phyloP scores from a whole-genome alignment of 106 monocot species.

The Ottelia alismoides region DNA sequence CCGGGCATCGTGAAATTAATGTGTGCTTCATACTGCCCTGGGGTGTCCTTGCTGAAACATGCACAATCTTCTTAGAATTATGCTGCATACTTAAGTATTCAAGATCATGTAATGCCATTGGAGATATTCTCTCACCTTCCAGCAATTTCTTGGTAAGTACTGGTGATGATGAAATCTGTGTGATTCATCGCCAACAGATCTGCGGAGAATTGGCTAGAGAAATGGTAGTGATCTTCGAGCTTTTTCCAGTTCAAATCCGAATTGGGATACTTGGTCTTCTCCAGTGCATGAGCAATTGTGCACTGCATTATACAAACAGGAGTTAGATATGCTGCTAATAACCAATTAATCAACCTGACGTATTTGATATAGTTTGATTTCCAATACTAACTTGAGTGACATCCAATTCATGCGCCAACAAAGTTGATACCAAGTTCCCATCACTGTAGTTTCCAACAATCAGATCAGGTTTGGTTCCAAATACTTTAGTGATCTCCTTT shows the following conservation, averaged over 20 bases:
- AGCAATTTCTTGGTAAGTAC: constrained; percentile 3
- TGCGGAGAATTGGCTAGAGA: no score
- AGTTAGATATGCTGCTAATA: no score
- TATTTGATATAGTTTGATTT: no score
- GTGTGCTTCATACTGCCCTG: constrained; percentile 38
- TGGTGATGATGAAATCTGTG: constrained; percentile 3
- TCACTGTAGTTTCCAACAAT: constrained; percentile 69
- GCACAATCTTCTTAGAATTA: no score
- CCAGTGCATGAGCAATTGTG: constrained; percentile 22
- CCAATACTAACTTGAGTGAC: constrained; percentile 90
- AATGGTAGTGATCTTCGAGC: constrained; percentile 27
- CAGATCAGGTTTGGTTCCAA: constrained; percentile 74
- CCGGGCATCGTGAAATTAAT: constrained; percentile 45
- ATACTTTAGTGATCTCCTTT: constrained; percentile 42
- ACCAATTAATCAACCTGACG: no score
- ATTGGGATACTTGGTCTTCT: constrained; percentile 22
- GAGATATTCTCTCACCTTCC: no score
- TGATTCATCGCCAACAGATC: constrained; percentile 6
- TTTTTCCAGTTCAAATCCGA: constrained; percentile 25
- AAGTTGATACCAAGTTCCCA: constrained; percentile 29
- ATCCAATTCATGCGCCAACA: constrained; percentile 74
- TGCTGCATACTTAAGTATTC: no score
- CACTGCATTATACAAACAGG: no score
- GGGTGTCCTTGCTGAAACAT: constrained; percentile 23
- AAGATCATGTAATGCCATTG: no score